A percentile compares a stretch with the other conserved stretches of the same genome.
phyloP scores from a whole-genome alignment of 176 grass and related monocot genomes.

The Puccinellia tenuiflora region DNA sequence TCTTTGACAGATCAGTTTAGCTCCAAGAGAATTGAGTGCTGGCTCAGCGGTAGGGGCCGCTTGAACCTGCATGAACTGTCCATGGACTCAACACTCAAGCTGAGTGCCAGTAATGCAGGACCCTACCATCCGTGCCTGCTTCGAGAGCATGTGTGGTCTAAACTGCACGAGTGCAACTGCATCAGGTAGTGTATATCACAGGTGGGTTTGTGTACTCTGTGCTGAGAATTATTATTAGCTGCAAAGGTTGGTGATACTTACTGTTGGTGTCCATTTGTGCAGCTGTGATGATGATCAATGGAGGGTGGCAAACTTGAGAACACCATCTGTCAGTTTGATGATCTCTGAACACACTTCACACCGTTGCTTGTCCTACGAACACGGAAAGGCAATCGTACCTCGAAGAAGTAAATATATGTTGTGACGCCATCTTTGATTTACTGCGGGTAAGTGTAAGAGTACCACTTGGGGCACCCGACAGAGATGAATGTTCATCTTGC shows the following conservation, averaged over 20 bases:
- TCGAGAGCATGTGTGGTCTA: not conserved
- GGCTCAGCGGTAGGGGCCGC: not conserved
- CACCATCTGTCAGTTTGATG: constrained; percentile 18
- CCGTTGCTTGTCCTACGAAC: constrained; percentile 23
- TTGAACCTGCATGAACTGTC: not conserved
- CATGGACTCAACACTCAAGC: not conserved
- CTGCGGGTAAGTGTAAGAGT: not conserved
- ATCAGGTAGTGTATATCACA: constrained; percentile 2
- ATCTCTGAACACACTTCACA: not conserved
- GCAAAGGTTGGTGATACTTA: constrained; percentile 34
- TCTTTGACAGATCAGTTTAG: not conserved
- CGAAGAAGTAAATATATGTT: not conserved
- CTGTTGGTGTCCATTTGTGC: constrained; percentile 3
- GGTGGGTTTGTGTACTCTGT: constrained; percentile 10
- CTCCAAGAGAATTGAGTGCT: not conserved
- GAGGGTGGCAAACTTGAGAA: not conserved
- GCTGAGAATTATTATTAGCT: constrained; percentile 26
- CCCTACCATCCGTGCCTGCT: constrained; percentile 29
- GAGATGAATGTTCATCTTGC: not conserved
- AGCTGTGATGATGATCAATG: constrained; percentile 21
- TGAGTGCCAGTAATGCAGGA: not conserved
- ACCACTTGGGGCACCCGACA: not conserved
- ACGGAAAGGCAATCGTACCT: not conserved
- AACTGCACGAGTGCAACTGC: constrained; percentile 8
- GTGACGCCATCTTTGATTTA: not conserved